Percentiles rank a stretch among this genome's conserved stretches.
Evolutionary conservation across 73 alveolate genomes (phyloP).

Genomic region (Breviolum minutum): DNA sequence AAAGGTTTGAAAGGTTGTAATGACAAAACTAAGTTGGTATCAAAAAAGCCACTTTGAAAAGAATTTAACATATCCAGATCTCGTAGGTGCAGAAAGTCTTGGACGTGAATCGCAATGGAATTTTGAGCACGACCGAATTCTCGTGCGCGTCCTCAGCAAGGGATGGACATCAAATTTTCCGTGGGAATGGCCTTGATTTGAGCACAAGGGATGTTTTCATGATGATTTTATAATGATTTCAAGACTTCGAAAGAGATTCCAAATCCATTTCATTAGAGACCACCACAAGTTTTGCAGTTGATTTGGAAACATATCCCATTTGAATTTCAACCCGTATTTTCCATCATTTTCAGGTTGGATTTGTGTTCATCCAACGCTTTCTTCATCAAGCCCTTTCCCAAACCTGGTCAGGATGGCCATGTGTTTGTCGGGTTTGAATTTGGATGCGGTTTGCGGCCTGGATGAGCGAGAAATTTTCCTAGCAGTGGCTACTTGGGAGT

Average conservation of each 20-base stretch:
- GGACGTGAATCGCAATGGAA: slow-evolving; percentile 47
- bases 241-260: no score
- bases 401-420: slow-evolving; percentile 44
- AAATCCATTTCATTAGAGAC: no score
- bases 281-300: no score
- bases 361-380: background rate
- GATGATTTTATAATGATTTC: background rate
- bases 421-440: slow-evolving; percentile 32
- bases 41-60: background rate
- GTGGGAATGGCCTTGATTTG: background rate
- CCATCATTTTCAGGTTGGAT: background rate
- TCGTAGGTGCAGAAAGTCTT: slow-evolving; percentile 47
- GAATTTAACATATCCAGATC: background rate
- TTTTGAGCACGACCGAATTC: slow-evolving; percentile 46
- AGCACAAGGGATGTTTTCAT: background rate
- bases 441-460: slow-evolving; percentile 39
- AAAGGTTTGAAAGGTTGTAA: no score
- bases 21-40: no score
- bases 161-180: background rate
- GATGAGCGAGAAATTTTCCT: slow-evolving; percentile 58
- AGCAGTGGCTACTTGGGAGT: slow-evolving; percentile 25
- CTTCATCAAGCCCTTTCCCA: no score
- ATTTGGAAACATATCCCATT: background rate
- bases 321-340: background rate
- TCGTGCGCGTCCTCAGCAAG: slow-evolving; percentile 8